Evolutionary conservation across 225 moss, liverwort and hornwort species (phyloP), one percentile per base, ranked within the genome.

Genomic region (Thuidium tamariscinum): DNA sequence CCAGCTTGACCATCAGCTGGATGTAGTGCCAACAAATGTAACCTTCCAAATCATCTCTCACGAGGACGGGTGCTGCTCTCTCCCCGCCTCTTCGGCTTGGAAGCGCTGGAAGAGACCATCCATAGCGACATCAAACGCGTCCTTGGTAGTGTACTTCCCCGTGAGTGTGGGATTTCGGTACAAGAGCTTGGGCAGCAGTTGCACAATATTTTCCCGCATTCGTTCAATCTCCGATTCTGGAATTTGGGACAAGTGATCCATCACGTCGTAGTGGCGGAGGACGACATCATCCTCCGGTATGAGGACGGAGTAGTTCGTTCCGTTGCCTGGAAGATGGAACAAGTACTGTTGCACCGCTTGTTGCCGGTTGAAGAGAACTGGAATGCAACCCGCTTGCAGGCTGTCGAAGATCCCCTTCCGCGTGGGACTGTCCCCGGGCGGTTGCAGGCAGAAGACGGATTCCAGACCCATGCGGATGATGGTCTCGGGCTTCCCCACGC

Each of bases 381-480:
- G 98, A 21, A 99, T 99, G 79, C 92, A 90, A 4, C 98, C 98
- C 10, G 97, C 89, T 22, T 95, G 90, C 51, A 99, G 62, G 56
- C 94, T 94, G 85, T 99, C 98, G 84, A 99, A 99, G 37, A 95
- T 88, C 8, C 93, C 96, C 69, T 96, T 96, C 37, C 98, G 90
- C 3, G 98, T 99, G 74, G 98, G 90, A 52, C 94, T 95, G 60
- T 99, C 98, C 4, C 98, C 98, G 1, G 95, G 92, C 9, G 98
- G 98, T 74, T 99, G 97, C 77, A 99, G 89, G 75, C 98, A 99
- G 88, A 97, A 99, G 13, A 91, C 89, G 4, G 96, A 94, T 11
- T 89, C 87, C 16, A 99, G 61, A 15, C 93, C 86, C 48, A 93
- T 82, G 27, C 84, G 87, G 48, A 93, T 93, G 34, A 95, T 84